Percentiles rank a stretch among this genome's conserved stretches.
phyloP scores from a whole-genome alignment of 768 basidiomycete genomes.

The Phanerochaete sordida region DNA sequence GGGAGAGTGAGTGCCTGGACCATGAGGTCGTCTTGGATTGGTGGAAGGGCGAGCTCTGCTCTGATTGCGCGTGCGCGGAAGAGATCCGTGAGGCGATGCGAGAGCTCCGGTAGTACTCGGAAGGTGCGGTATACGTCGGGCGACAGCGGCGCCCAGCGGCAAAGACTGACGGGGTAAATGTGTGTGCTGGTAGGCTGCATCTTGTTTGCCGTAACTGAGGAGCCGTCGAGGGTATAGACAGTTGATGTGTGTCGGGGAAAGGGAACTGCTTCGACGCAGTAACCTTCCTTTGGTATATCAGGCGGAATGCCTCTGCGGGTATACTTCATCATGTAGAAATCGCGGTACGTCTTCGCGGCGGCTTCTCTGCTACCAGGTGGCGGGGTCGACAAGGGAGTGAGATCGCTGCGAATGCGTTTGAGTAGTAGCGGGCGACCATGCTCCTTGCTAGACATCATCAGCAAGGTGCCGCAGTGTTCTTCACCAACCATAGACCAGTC shows the following conservation, averaged over 20 bases:
- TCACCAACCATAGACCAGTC: conserved; percentile 57
- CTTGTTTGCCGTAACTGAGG: conserved; percentile 15
- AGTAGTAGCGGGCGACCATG: conserved; percentile 55
- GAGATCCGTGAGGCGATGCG: conserved; percentile 59
- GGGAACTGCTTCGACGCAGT: conserved; percentile 54
- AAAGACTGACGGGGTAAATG: conserved; percentile 42
- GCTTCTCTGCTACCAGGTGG: conserved; percentile 47
- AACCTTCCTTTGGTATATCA: conserved; percentile 50
- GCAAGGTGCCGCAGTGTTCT: conserved; percentile 42
- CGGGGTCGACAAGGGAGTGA: conserved; percentile 62
- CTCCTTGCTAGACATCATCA: conserved; percentile 55
- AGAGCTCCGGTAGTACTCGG: conserved; percentile 60
- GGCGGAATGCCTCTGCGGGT: conserved; percentile 39
- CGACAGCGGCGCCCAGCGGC: conserved; percentile 54
- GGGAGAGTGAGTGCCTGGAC: conserved; percentile 79
- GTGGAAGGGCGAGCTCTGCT: conserved; percentile 55
- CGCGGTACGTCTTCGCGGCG: conserved; percentile 47
- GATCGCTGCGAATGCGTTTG: conserved; percentile 56
- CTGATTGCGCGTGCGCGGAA: conserved; percentile 57
- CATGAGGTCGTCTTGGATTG: conserved; percentile 52
- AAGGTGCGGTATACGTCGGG: conserved; percentile 47
- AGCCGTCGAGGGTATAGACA: conserved; percentile 26
- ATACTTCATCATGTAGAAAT: conserved; percentile 58
- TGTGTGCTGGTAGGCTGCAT: conserved; percentile 18
- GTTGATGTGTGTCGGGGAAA: conserved; percentile 34